These are phyloP conservation scores for Sambucus nigra DNA, from an alignment of 129 eudicot species.

Conservation along the genomic window DNA sequence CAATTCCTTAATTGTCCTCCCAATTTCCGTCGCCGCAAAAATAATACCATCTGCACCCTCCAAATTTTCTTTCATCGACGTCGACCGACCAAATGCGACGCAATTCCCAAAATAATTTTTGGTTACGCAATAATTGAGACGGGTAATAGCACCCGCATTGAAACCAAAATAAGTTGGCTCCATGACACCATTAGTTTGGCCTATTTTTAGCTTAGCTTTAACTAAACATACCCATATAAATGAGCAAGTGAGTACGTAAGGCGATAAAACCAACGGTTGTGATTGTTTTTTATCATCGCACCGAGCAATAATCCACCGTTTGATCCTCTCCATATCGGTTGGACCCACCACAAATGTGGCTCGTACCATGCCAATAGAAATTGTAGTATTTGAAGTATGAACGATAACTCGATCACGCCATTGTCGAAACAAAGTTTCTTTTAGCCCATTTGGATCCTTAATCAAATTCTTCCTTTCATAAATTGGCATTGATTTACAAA, in stretches of 20 bases:
- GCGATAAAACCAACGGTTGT: constrained; percentile 23
- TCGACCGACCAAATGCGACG: constrained; percentile 37
- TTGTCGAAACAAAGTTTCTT: constrained; percentile 15
- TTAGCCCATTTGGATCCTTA: constrained; percentile 9
- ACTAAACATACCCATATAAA: constrained; percentile 31
- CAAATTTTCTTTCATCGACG: constrained; percentile 12
- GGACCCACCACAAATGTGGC: constrained; percentile 30
- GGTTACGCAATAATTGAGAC: constrained; percentile 26
- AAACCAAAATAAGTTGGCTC: constrained; percentile 29
- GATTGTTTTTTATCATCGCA: constrained; percentile 21
- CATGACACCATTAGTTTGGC: background rate
- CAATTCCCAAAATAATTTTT: constrained; percentile 31
- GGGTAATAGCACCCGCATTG: constrained; percentile 38
- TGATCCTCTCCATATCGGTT: constrained; percentile 24
- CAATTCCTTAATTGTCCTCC: constrained; percentile 28
- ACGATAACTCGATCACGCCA: constrained; percentile 16
- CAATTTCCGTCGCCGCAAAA: constrained; percentile 30
- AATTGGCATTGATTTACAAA: background rate
- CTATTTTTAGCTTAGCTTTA: constrained; percentile 4
- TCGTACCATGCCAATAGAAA: constrained; percentile 8
- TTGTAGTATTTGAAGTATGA: background rate
- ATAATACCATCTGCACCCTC: constrained; percentile 30
- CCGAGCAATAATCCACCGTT: constrained; percentile 14
- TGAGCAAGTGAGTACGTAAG: constrained; percentile 28
- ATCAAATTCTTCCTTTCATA: constrained; percentile 25